phyloP scores from a whole-genome alignment of 108 stramenopile genomes.

The Nitzschia palea region DNA sequence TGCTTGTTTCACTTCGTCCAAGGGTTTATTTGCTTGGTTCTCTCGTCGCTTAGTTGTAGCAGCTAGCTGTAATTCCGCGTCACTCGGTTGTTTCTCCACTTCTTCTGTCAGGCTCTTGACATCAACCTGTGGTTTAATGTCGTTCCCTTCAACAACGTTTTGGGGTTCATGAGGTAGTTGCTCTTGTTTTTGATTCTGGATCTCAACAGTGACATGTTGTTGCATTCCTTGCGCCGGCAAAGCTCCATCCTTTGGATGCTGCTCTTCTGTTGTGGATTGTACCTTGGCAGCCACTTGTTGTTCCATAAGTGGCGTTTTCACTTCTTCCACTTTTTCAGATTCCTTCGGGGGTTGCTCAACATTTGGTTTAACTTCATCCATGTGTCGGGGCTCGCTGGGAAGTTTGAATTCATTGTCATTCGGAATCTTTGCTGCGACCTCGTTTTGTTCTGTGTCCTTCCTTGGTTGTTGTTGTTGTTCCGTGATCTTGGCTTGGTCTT shows the following conservation, averaged over 20 bases:
- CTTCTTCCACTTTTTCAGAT: too few relatives aligned
- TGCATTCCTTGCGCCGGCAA: too few relatives aligned
- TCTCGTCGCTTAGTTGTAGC: background rate
- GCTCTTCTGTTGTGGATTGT: background rate
- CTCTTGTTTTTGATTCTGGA: background rate
- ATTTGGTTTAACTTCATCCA: too few relatives aligned
- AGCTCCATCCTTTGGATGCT: background rate
- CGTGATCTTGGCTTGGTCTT: background rate
- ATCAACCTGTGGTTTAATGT: too few relatives aligned
- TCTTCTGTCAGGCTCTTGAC: too few relatives aligned
- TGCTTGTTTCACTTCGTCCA: background rate
- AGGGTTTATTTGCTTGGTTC: background rate
- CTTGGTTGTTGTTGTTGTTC: background rate
- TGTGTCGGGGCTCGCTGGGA: too few relatives aligned
- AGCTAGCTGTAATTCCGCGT: background rate
- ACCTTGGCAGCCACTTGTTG: background rate
- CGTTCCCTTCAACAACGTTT: background rate
- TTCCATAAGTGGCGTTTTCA: background rate
- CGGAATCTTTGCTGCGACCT: too few relatives aligned
- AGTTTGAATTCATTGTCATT: too few relatives aligned
- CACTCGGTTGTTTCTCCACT: too few relatives aligned
- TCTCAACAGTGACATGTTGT: background rate
- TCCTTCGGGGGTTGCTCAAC: too few relatives aligned
- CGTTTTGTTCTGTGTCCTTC: background rate
- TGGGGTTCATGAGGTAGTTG: background rate